A percentile compares a stretch with the other conserved stretches of the same genome.
phyloP scores from a whole-genome alignment of 768 basidiomycete genomes.

The Kwoniella newhampshirensis region DNA sequence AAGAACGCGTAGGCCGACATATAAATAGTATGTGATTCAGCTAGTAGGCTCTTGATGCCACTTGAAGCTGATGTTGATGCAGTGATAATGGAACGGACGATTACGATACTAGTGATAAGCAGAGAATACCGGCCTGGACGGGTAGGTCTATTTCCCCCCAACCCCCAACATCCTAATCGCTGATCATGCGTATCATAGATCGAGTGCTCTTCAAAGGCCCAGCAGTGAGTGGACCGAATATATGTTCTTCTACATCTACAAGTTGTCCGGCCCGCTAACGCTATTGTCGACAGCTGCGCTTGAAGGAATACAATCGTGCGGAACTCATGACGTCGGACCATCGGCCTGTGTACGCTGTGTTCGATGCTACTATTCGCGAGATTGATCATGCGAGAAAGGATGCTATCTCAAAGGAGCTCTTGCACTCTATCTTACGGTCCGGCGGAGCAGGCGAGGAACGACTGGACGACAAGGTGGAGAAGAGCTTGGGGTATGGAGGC shows the following conservation, averaged over 20 bases:
- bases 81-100: constrained; percentile 62
- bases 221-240: constrained; percentile 41
- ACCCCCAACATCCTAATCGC: no score
- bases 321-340: constrained; percentile 93
- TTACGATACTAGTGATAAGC: constrained; percentile 95
- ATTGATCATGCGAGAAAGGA: constrained; percentile 76
- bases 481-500: constrained; percentile 10
- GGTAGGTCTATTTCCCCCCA: constrained; percentile 58
- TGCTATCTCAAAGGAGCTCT: constrained; percentile 55
- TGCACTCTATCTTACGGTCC: constrained; percentile 16
- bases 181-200: constrained; percentile 59
- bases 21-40: constrained; percentile 73
- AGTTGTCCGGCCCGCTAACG: not conserved
- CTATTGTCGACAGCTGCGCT: constrained; percentile 58
- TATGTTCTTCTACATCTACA: not conserved
- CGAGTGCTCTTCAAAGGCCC: constrained; percentile 83
- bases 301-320: constrained; percentile 76
- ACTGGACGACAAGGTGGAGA: constrained; percentile 27
- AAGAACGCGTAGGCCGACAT: constrained; percentile 65
- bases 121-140: constrained; percentile 96
- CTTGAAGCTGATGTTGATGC: constrained; percentile 9
- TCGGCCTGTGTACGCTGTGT: constrained; percentile 86
- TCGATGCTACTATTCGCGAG: constrained; percentile 72
- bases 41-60: constrained; percentile 51
- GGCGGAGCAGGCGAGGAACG: constrained; percentile 2